Base-by-base conservation (phyloP, 371 early-diverging fungal species). In the Rhizopus microsporus region DNA sequence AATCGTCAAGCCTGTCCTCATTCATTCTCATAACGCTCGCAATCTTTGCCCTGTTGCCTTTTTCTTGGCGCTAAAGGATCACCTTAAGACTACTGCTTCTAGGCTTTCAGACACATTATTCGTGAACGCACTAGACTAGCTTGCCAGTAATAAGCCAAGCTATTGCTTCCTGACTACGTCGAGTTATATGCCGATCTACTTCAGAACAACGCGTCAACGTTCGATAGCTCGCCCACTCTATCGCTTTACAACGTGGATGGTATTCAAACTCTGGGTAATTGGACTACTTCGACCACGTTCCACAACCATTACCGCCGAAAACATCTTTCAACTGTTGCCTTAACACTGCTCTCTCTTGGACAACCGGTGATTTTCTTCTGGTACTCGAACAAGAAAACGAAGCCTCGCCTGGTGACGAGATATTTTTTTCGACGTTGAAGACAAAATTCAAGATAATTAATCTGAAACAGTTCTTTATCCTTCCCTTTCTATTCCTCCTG, bases 231-330 rank as follows among this genome's bases (percentile, higher is more conserved):
- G 57, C 40, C 4, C 50, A 51, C 6, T 37, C 48, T 23, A 33
- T 38, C 7, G 57, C 57, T 12, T 38, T 57, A 1, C 12, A 16
- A 5, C 7, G 16, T 9, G 15, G 57, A 50, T 30, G 40, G 50
- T 50, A 49, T 57, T 16, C 42, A 49, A 3, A 57, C 57, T 50
- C 17, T 50, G 0, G 50, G 34, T 16, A 50, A 50, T 9, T 50
- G 50, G 50, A 5, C n/a, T 4, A 4, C 30, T 2, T 12, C 50
- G 3, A 7, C 12, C 5, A 50, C 50, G 12, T 50, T 50, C 7
- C 50, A 50, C 30, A 33, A 13, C 7, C 34, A 50, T 8, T 50
- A 50, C 13, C 50, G 15, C 2, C 35, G 50, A 2, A 15, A 50
- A 13, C 50, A 50, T 5, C 7, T 50, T 5, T 10, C 50, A 0